Evolutionary conservation across 148 eudicot genomes (phyloP).

Genomic region (Agrostemma githago): DNA sequence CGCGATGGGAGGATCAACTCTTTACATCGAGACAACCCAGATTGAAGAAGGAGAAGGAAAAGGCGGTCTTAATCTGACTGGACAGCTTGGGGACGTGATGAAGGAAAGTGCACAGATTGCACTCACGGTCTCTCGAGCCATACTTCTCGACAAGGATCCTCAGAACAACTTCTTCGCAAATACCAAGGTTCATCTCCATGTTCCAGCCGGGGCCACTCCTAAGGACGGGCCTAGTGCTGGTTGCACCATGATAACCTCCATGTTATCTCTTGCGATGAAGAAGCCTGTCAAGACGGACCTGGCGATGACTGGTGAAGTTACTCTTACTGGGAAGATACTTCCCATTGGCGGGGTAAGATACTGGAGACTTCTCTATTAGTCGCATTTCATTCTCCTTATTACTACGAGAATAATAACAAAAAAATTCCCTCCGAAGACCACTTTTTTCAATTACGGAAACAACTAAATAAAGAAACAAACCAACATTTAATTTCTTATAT

Average conservation of each 20-base stretch:
- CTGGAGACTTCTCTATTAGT: not conserved
- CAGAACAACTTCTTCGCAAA: conserved; percentile 57
- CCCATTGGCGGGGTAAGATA: conserved; percentile 97
- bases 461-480: no score
- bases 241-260: conserved; percentile 94
- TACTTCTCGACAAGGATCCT: conserved; percentile 58
- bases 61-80: conserved; percentile 78
- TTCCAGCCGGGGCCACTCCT: conserved; percentile 97
- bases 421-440: no score
- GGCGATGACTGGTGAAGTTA: conserved; percentile 98
- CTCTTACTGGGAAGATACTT: conserved; percentile 88
- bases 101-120: conserved; percentile 99
- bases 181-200: conserved; percentile 92
- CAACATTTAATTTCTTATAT: no score
- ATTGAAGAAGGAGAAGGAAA: conserved; percentile 88
- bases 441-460: no score
- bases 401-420: no score
- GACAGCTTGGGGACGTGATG: conserved; percentile 99
- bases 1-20: conserved; percentile 97
- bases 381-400: no score
- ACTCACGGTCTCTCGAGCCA: conserved; percentile 74
- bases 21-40: conserved; percentile 76
- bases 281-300: conserved; percentile 81
- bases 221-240: conserved; percentile 99
- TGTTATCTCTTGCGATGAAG: conserved; percentile 80